Evolutionary conservation across 148 eudicot species (phyloP).

Genomic region (Vaccinium myrtillus): DNA sequence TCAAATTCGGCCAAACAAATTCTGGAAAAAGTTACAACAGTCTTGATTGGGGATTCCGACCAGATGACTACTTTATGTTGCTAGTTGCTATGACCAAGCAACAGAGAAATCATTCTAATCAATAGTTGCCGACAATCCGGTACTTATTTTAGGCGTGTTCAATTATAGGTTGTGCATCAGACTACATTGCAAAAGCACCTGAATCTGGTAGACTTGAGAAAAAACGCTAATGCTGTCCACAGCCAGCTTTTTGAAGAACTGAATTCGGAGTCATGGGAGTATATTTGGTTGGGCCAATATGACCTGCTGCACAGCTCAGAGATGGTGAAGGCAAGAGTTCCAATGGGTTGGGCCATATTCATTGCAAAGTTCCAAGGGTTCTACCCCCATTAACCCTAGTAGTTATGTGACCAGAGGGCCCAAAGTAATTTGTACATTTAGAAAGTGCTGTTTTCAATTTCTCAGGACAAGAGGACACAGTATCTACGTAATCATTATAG

Average conservation of each 20-base stretch:
- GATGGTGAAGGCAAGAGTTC: not conserved
- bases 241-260: not conserved
- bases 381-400: not conserved
- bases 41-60: not conserved
- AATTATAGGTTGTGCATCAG: not conserved
- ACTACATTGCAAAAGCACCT: conserved; percentile 10
- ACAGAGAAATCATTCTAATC: not conserved
- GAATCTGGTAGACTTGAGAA: not conserved
- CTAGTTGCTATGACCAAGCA: not conserved
- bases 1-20: not conserved
- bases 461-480: not conserved
- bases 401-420: not conserved
- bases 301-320: not conserved
- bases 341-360: conserved; percentile 3
- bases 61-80: not conserved
- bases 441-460: too few species aligned
- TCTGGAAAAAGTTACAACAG: not conserved
- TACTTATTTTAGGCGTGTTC: not conserved
- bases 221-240: not conserved
- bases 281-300: not conserved
- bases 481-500: not conserved
- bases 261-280: not conserved
- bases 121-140: not conserved
- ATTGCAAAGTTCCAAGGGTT: not conserved
- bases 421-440: not conserved